Evolutionary conservation across 441 rosid species (phyloP), one percentile per base, ranked within the genome.

Genomic region (Gossypium davidsonii): DNA sequence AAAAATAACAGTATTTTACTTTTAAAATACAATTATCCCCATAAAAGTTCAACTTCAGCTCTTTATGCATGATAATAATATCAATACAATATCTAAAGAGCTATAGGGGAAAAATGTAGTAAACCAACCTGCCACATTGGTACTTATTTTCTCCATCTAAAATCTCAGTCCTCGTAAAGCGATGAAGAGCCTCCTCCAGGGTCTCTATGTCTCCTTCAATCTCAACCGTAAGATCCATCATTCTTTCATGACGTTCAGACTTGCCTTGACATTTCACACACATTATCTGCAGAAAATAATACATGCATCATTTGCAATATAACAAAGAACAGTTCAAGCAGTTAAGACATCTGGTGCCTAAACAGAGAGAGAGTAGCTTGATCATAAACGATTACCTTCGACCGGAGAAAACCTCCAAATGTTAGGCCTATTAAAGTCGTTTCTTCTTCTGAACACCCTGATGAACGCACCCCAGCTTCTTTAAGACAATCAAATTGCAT

Each of bases 221-320:
- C 86, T 95, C 99, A 77, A 95, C 96, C 8, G 98, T 86, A 61
- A 95, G 90, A 85, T 95, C 98, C 98, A 95, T 95, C 87, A 95
- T 91, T 83, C 90, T 88, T 85, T 95, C 99, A 18, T 78, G 90
- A 76, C 83, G 83, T 78, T 89, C 99, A 48, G 97, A 91, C 75
- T 90, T 95, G 77, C 84, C 89, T 64, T 82, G 87, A 78, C 99
- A 95, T 76, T 87, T 93, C 86, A 84, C 79, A 88, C 99, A 95
- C 85, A 85, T 85, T 75, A 95, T 93, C 99, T 95, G 85, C 20
- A 55, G 53, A 63, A 14, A 68, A 75, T 37, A 77, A 57, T 63
- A 31, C 6, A 31, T 6, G 6, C 34, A 31, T 31, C 34, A 31
- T 79, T 62, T 48, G 58, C 72, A 80, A 39, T 76, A 37, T 57